Evolutionary conservation across 306 rosid species (phyloP).

Genomic region (Cucurbita argyrosperma): DNA sequence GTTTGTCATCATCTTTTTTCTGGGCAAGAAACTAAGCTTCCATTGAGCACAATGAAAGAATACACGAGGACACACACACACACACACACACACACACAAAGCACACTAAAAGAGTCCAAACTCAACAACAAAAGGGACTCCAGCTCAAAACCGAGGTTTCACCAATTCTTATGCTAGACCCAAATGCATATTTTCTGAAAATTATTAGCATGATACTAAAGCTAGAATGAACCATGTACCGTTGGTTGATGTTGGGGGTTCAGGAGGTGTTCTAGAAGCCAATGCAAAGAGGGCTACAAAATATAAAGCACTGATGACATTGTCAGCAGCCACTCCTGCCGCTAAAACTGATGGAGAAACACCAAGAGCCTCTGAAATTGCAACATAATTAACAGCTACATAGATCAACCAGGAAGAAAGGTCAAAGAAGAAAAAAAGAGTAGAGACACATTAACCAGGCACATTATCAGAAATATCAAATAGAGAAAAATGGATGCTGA

Average conservation of each 20-base stretch:
- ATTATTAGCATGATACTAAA: background rate
- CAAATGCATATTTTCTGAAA: background rate
- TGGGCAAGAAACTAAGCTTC: background rate
- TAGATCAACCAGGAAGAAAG: conserved; percentile 8
- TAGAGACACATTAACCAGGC: background rate
- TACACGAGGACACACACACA: background rate
- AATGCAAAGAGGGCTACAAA: conserved; percentile 27
- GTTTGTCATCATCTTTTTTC: background rate
- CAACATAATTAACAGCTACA: conserved; percentile 39
- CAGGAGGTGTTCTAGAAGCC: conserved; percentile 29
- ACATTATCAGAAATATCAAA: background rate
- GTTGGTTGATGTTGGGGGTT: conserved; percentile 11
- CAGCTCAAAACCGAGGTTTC: background rate
- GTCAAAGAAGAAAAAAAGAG: background rate
- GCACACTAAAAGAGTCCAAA: background rate
- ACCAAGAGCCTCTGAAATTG: conserved; percentile 44
- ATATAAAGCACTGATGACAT: conserved; percentile 28
- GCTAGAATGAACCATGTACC: conserved; percentile 14
- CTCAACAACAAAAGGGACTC: background rate
- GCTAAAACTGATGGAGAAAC: conserved; percentile 38
- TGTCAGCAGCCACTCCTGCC: conserved; percentile 43
- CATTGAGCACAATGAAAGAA: background rate
- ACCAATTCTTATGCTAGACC: background rate
- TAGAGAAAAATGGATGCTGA: background rate
- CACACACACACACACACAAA: background rate